Evolutionary conservation across 176 grass and related monocot species (phyloP).

Genomic region (Chloris gayana): DNA sequence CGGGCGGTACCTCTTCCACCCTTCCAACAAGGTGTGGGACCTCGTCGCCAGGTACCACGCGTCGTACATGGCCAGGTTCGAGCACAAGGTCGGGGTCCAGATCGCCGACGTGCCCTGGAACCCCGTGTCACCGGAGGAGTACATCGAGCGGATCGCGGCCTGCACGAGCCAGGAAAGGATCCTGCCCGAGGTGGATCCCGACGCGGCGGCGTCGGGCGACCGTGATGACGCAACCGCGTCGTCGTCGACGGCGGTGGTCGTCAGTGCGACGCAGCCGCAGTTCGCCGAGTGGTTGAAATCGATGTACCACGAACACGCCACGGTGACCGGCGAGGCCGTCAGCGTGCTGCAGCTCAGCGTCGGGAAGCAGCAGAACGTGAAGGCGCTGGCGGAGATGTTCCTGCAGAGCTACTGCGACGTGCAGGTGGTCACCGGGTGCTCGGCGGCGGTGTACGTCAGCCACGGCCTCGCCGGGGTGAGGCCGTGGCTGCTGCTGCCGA

Average conservation of each 20-base stretch:
- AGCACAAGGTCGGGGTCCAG: constrained; percentile 60
- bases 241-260: constrained; percentile 53
- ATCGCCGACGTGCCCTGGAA: constrained; percentile 35
- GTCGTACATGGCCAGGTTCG: constrained; percentile 52
- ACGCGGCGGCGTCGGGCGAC: not conserved
- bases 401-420: constrained; percentile 73
- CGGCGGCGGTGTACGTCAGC: constrained; percentile 58
- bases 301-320: constrained; percentile 63
- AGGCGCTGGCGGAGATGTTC: constrained; percentile 60
- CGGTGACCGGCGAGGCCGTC: constrained; percentile 46
- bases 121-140: constrained; percentile 40
- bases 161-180: constrained; percentile 57
- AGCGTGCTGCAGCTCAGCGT: constrained; percentile 39
- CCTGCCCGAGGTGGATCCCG: constrained; percentile 49
- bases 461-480: constrained; percentile 62
- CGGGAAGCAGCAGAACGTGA: constrained; percentile 44
- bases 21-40: constrained; percentile 66
- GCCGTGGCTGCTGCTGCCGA: constrained; percentile 50
- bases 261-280: constrained; percentile 42
- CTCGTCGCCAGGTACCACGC: constrained; percentile 56
- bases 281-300: constrained; percentile 52
- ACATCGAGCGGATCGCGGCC: constrained; percentile 51
- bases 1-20: constrained; percentile 78
- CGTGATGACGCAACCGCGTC: not conserved
- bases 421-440: constrained; percentile 55